Evolutionary conservation across 148 eudicot genomes (phyloP), one percentile per base, ranked within the genome.

Genomic region (Dysphania ambrosioides): DNA sequence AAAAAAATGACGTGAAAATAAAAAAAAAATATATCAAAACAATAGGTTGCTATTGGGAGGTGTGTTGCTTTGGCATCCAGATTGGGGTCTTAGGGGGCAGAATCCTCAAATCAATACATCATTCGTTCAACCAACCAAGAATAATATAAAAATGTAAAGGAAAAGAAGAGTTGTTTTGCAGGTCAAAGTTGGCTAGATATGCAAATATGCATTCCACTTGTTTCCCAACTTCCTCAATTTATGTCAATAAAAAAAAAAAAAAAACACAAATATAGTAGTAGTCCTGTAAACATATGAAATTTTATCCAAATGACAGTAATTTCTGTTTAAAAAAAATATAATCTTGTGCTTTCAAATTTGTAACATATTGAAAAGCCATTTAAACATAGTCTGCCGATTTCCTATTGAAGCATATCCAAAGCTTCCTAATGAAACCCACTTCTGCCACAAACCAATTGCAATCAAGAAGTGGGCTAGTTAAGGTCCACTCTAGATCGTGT

Each of bases 151-250:
- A 51, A n/a, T 15, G n/a, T 47, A 15, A 15, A 70, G 13, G 1
- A 1, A 36, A 23, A 71, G 7, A 31, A n/a, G 5, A 16, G 11
- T 23, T 42, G n/a, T n/a, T 69, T 66, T 40, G 63, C 56, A 62
- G 80, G 80, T 70, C 80, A 71, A 71, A 71, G 32, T 71, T 70
- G 75, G 75, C 51, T 29, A 49, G 53, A 44, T 61, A 75, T 77
- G 79, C 38, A 23, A 19, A 44, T 61, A 75, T 77, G 79, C 38
- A 23, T 10, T 61, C 79, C 79, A 77, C 74, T 77, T 49, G 72
- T 66, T 27, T 42, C 68, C 69, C 79, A 77, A 30, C 67, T 31
- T 6, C 57, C 64, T 23, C 35, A 18, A 5, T 16, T 34, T 16
- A 53, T 53, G 49, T 42, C 40, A 36, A 36, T 36, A 36, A 36